Conservation (phyloP, 1,139 yeast species). For the Saccharomyces hybrid region DNA sequence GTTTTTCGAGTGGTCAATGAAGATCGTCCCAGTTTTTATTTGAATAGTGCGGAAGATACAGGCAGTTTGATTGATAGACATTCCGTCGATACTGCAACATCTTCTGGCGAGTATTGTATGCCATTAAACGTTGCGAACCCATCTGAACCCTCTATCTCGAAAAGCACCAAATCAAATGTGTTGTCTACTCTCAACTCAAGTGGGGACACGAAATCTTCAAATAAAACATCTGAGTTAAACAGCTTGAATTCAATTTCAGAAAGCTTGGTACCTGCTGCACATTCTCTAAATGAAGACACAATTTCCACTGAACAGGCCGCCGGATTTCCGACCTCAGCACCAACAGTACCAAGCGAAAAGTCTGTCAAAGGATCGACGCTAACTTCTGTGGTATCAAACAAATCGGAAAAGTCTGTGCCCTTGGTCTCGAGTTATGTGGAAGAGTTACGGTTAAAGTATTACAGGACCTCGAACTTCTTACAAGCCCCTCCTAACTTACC, state of each 20-base stretch:
- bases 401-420: slow-evolving; percentile 22
- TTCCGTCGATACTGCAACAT: slow-evolving; percentile 1
- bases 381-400: slow-evolving; percentile 10
- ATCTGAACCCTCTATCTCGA: not conserved
- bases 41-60: slow-evolving; percentile 16
- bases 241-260: not conserved
- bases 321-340: not conserved
- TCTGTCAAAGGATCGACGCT: slow-evolving; percentile 1
- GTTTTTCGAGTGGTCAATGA: slow-evolving; percentile 29
- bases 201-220: not conserved
- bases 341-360: slow-evolving; percentile 1
- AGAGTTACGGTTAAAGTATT: slow-evolving; percentile 28
- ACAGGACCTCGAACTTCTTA: slow-evolving; percentile 29
- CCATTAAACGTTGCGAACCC: not conserved
- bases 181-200: not conserved
- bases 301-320: not conserved
- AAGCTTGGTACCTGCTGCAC: not conserved
- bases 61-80: slow-evolving; percentile 13
- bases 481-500: slow-evolving; percentile 33
- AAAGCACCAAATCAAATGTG: not conserved
- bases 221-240: not conserved
- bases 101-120: slow-evolving; percentile 1
- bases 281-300: not conserved
- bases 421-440: slow-evolving; percentile 32
- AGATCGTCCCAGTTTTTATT: slow-evolving; percentile 24